phyloP scores from a whole-genome alignment of 768 basidiomycete genomes.

The Mrakia gelida region DNA sequence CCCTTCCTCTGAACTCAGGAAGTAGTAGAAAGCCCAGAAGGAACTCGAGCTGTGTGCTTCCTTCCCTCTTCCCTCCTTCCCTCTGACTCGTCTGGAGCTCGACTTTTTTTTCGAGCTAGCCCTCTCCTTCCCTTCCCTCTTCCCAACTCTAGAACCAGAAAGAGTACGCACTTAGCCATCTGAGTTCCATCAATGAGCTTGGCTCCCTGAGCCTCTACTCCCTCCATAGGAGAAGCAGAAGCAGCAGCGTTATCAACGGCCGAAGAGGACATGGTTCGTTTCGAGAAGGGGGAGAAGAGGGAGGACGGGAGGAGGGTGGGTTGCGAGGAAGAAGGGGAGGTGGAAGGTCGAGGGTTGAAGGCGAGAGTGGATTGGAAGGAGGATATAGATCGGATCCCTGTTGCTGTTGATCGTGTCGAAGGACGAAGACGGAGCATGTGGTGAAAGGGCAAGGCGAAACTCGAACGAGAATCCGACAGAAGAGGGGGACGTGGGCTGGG shows the following conservation, averaged over 20 bases:
- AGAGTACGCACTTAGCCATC: conserved; percentile 66
- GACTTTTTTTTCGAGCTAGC: neutral
- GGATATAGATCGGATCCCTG: no score
- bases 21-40: neutral
- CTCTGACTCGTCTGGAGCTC: neutral
- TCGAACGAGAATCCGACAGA: neutral
- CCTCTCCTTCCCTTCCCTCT: neutral
- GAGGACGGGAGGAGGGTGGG: neutral
- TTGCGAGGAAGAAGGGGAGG: neutral
- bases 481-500: no score
- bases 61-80: neutral
- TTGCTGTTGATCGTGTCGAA: no score
- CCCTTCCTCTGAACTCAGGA: neutral
- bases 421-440: no score
- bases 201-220: conserved; percentile 38
- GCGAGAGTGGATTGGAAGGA: no score
- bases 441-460: no score
- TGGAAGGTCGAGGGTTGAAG: neutral
- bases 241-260: conserved; percentile 7
- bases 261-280: conserved; percentile 26
- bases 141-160: conserved; percentile 22
- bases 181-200: conserved; percentile 76
- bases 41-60: no score
- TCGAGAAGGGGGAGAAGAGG: neutral
- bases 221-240: conserved; percentile 30